These are phyloP conservation scores for Acanthamoeba castellanii DNA, from an alignment of 208 protist genomes.

Conservation along the genomic window DNA sequence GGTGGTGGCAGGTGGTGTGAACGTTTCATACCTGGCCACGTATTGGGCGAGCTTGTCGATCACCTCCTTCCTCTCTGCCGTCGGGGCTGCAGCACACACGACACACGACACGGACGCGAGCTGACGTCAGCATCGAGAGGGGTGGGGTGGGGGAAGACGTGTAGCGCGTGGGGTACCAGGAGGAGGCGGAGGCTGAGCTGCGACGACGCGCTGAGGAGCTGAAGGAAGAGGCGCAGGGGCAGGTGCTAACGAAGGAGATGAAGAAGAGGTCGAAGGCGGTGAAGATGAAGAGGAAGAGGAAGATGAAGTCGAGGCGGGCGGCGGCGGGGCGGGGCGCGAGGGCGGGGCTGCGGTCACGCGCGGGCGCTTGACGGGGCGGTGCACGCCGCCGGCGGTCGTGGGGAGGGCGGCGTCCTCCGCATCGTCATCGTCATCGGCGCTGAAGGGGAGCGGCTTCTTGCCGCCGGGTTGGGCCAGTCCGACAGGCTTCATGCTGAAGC, in stretches of 20 bases:
- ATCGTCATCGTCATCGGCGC: slow-evolving; percentile 13
- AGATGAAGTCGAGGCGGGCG: background rate
- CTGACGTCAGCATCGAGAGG: background rate
- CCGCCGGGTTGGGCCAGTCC: background rate
- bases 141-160: no score
- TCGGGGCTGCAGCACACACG: background rate
- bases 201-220: background rate
- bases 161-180: no score
- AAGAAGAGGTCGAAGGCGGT: background rate
- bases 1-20: background rate
- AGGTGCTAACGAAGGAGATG: background rate
- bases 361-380: slow-evolving; percentile 21
- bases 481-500: slow-evolving; percentile 42
- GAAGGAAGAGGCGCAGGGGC: background rate
- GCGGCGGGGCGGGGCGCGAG: background rate
- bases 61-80: background rate
- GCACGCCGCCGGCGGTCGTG: slow-evolving; percentile 18
- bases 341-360: background rate
- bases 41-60: slow-evolving; percentile 38
- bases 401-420: background rate
- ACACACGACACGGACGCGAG: background rate
- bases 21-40: slow-evolving; percentile 19
- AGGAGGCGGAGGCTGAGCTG: background rate
- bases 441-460: background rate
- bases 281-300: background rate